Conservation (phyloP, 2,329 filamentous ascomycete species). For the Teratosphaeria epicoccoides region DNA sequence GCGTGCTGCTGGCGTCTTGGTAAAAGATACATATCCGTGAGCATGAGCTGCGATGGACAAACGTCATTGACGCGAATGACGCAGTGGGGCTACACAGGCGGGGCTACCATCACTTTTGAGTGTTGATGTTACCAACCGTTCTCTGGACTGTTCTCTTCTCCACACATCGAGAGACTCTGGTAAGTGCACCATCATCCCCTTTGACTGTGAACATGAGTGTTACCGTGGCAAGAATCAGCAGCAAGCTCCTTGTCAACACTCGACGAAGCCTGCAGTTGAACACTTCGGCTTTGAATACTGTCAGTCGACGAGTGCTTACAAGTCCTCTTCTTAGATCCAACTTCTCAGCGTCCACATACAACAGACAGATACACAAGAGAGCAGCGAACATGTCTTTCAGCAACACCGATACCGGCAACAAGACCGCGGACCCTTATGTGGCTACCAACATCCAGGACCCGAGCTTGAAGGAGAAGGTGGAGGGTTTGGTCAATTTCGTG, state of each 20-base stretch:
- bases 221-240: not conserved
- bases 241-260: not conserved
- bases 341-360: not conserved
- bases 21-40: not conserved
- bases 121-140: not conserved
- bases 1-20: not conserved
- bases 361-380: slow-evolving; percentile 4
- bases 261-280: not conserved
- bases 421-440: slow-evolving; percentile 68
- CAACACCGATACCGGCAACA: slow-evolving; percentile 51
- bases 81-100: not conserved
- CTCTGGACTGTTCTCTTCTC: not conserved
- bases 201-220: not conserved
- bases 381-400: slow-evolving; percentile 37
- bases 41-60: not conserved
- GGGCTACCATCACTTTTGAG: not conserved
- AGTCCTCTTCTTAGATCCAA: not conserved
- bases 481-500: slow-evolving; percentile 62
- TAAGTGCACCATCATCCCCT: not conserved
- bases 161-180: not conserved
- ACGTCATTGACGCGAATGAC: not conserved
- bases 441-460: slow-evolving; percentile 64
- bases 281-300: not conserved
- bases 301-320: not conserved
- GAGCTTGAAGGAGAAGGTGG: slow-evolving; percentile 62